Evolutionary conservation across 2,329 filamentous ascomycete genomes (phyloP), one percentile per base, ranked within the genome.

Genomic region (Pseudogymnoascus sp.): DNA sequence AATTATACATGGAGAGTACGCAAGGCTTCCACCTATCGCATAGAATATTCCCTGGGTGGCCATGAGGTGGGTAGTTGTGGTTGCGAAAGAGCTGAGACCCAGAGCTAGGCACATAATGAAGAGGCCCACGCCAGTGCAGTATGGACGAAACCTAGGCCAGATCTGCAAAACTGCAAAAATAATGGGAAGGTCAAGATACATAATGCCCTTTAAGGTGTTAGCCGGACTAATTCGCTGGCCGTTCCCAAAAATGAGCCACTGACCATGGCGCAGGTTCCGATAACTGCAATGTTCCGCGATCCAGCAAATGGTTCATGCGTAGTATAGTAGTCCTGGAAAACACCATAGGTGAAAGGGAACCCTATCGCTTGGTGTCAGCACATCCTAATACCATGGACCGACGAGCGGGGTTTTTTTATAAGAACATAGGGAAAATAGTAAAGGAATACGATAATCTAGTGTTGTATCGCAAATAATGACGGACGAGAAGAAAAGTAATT

Each of bases 321-420:
- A 37, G 78, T 81, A 72, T 90, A 90, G 72, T 88, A 87, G 61
- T 86, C 80, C 68, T 90, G 86, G 69, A 91, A 90, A 24, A 91
- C 80, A 47, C 87, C 88, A 71, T 86, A 91, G 0, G 85, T 80
- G 63, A 86, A 86, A 0, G 86, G 83, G 63, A 90, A 89, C 1
- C 86, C 86, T 88, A 42, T 33, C 37, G 8, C 8, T 62, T 6
- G 61, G 35, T 10, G 40, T 56, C 6, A 19, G 50, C 37, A 61
- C 10, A 31, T 21, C 21, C 14, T 4, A 59, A 29, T 14, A n/a
- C 16, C 11, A 26, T 33, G 29, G 42, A 19, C 21, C 7, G 6
- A 21, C 59, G 11, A 42, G 29, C 10, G 11, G 14, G n/a, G 86
- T 62, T 86, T 81, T 68, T 89, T 86, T 69, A 90, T 89, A 16